A percentile compares a stretch with the other conserved stretches of the same genome.
Conservation (phyloP, 164 flowering plant species). For the Sextonia rubra region DNA sequence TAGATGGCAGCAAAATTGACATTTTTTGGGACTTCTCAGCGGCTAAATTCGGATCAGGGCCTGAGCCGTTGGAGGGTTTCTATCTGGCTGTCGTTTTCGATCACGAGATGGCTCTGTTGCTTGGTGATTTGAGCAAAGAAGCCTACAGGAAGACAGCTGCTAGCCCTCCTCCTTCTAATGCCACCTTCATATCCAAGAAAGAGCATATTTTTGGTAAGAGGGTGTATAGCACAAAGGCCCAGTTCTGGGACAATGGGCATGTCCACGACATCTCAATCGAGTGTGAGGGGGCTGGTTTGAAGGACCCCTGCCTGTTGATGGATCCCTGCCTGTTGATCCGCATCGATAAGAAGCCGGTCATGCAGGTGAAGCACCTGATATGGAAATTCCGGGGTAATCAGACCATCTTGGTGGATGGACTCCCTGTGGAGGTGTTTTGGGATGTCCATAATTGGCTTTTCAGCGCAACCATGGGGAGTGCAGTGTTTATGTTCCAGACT, state of each 20-base stretch:
- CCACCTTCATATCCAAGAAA: slow-evolving; percentile 31
- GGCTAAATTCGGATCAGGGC: slow-evolving; percentile 36
- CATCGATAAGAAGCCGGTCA: slow-evolving; percentile 30
- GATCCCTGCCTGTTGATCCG: slow-evolving; percentile 29
- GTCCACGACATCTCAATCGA: slow-evolving; percentile 31
- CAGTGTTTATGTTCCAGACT: slow-evolving; percentile 87
- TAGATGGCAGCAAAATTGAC: slow-evolving; percentile 23
- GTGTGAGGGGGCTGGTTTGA: slow-evolving; percentile 22
- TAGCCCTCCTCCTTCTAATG: slow-evolving; percentile 11
- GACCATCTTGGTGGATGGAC: slow-evolving; percentile 39
- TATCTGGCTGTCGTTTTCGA: slow-evolving; percentile 30
- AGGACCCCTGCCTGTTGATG: slow-evolving; percentile 31
- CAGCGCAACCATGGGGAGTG: slow-evolving; percentile 45
- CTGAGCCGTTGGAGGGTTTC: slow-evolving; percentile 40
- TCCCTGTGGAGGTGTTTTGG: slow-evolving; percentile 79
- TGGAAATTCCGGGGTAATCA: slow-evolving; percentile 49
- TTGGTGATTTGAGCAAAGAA: slow-evolving; percentile 38
- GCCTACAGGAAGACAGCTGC: slow-evolving; percentile 29
- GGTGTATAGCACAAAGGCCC: slow-evolving; percentile 29
- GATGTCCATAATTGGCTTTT: slow-evolving; percentile 88
- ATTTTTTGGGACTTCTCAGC: slow-evolving; percentile 40
- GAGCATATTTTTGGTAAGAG: slow-evolving; percentile 42
- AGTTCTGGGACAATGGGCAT: slow-evolving; percentile 34
- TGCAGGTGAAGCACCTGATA: slow-evolving; percentile 35
- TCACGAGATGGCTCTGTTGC: slow-evolving; percentile 28